phyloP scores from a whole-genome alignment of 2,329 filamentous ascomycete species.

The Chalara sp. region DNA sequence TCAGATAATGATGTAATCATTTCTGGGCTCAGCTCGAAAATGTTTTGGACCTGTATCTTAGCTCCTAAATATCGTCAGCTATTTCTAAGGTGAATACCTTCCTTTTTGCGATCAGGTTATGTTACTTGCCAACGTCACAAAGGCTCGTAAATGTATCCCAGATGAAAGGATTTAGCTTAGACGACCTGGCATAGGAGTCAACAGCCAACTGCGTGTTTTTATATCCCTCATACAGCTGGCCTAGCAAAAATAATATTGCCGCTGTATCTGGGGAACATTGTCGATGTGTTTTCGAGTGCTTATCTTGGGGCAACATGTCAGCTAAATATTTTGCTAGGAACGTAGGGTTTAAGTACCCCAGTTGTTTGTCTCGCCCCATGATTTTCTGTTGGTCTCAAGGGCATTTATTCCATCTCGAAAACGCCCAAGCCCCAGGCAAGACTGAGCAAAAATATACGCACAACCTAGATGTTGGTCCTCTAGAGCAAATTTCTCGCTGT shows the following conservation, averaged over 20 bases:
- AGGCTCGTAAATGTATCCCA: constrained; percentile 93
- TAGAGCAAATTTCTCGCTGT: constrained; percentile 63
- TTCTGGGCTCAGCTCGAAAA: constrained; percentile 71
- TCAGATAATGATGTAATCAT: constrained; percentile 34
- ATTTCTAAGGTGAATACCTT: no score
- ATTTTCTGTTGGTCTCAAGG: constrained; percentile 71
- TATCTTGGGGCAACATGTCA: no score
- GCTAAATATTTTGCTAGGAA: no score
- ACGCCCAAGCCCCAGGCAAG: constrained; percentile 72
- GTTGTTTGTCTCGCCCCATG: constrained; percentile 69
- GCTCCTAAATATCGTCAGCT: no score
- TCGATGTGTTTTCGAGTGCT: constrained; percentile 71
- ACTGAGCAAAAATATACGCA: constrained; percentile 84
- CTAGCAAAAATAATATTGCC: constrained; percentile 74
- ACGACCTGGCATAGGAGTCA: constrained; percentile 76
- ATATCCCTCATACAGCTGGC: constrained; percentile 78
- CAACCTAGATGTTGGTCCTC: constrained; percentile 77
- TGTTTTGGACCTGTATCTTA: constrained; percentile 78
- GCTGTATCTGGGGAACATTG: constrained; percentile 76
- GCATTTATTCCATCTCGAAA: constrained; percentile 76
- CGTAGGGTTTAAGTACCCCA: no score
- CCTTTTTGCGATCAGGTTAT: no score
- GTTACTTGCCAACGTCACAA: constrained; percentile 77
- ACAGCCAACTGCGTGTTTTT: constrained; percentile 78
- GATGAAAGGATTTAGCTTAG: constrained; percentile 91